Conservation (phyloP, 169 alveolate genomes). For the Plasmodium ovale region DNA sequence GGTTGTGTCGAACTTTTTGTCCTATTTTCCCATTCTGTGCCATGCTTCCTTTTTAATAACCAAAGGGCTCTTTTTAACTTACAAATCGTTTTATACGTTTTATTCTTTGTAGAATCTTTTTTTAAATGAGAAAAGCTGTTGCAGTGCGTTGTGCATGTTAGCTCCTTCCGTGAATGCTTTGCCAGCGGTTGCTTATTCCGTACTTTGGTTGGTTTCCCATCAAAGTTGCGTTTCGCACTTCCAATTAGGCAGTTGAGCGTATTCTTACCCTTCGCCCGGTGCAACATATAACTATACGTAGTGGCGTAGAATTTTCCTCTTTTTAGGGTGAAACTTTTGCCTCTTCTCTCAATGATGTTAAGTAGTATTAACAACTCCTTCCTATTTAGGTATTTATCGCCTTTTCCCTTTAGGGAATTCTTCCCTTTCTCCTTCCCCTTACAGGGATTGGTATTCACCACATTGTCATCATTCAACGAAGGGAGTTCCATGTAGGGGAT, state of each 20-base stretch:
- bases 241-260: not conserved
- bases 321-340: conserved; percentile 25
- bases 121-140: conserved; percentile 28
- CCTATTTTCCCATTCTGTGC: not conserved
- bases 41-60: not conserved
- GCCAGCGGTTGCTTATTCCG: no score
- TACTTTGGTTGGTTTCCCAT: no score
- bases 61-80: conserved; percentile 1
- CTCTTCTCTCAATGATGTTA: conserved; percentile 1
- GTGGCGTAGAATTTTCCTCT: conserved; percentile 3
- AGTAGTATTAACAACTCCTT: not conserved
- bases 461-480: conserved; percentile 1
- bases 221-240: not conserved
- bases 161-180: no score
- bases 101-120: conserved; percentile 45
- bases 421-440: not conserved
- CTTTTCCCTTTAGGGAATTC: not conserved
- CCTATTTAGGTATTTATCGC: not conserved
- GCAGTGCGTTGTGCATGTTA: not conserved
- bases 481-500: conserved; percentile 67
- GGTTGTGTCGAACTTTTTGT: no score
- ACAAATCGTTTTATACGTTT: conserved; percentile 32
- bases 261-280: not conserved
- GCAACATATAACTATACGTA: conserved; percentile 18
- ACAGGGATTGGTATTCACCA: not conserved